Evolutionary conservation across 2,329 filamentous ascomycete genomes (phyloP), one percentile per base, ranked within the genome.

Genomic region (Pezicula radicicola): DNA sequence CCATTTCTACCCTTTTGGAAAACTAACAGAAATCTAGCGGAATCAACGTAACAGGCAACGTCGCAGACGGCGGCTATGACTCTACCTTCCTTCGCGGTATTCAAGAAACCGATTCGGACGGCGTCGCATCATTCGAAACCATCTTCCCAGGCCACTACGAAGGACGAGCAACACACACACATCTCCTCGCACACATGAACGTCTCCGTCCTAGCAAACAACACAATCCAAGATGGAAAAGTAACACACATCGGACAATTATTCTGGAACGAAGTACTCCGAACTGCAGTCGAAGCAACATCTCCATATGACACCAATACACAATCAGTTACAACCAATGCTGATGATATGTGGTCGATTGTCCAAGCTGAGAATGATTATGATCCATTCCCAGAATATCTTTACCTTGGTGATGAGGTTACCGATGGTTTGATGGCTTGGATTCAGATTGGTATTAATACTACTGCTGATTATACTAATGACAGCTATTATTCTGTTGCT

Each of bases 221-320:
- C 65, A 77, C 76, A 51, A 77, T 81, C 56, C 67, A 68, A 40
- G 77, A 73, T 55, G 72, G 74, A 27, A 72, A 68, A 50, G 74
- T 79, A 52, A 75, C 78, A 13, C 81, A 87, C 68, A 74, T 85
- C 40, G 83, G 83, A 21, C 83, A 87, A 65, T 65, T 83, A 52
- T 87, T 83, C 73, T 83, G 83, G 63, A 80, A 85, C 66, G 78
- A 85, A 63, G 71, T 73, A 55, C 75, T 87, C 15, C 75, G 83
- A 58, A 58, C 61, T 30, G 57, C 70, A 35, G 79, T 85, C 49
- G 76, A 81, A 55, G 65, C 65, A 13, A 70, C 67, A 1, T 55
- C 63, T 2, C 78, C 79, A 2, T 80, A 80, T 65, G 63, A 55
- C 9, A 63, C 64, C 53, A 79, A 80, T 66, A 72, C 66, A 0